Evolutionary conservation across 2,329 filamentous ascomycete genomes (phyloP), one percentile per base, ranked within the genome.

Genomic region (Talaromyces albobiverticillius): DNA sequence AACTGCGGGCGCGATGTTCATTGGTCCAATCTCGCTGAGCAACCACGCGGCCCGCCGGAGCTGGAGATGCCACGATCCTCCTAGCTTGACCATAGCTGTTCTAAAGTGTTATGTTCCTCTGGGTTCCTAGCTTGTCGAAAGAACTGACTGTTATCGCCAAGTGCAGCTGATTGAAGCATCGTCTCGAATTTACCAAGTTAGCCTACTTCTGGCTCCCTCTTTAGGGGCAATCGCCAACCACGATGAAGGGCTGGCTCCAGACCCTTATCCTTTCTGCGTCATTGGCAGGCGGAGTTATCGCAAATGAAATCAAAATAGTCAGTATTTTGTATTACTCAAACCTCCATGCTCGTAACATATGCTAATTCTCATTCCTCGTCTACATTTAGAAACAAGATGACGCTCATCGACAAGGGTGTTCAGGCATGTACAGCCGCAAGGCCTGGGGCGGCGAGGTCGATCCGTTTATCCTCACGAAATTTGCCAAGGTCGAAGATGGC

Each of bases 381-480:
- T 40, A 40, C n/a, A 22, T 26, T 16, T 60, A 95, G 89, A 87
- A 90, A 70, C 81, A 94, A 68, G 83, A 85, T 53, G 83, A 89
- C 49, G 82, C 86, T 32, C 88, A 93, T 67, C 81, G 85, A 66
- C 89, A 96, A 76, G 83, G 87, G 82, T 96, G 93, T 77, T 77
- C 80, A 78, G 90, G 93, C 76, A 96, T 97, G 92, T 97, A 96
- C 78, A 92, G 89, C 75, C 86, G 84, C 68, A 88, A 85, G 66
- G 82, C 87, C 48, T 97, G 93, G 93, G 90, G 90, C 63, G 93
- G 93, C 56, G 82, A 84, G 32, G 82, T 90, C 57, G 90, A 96
- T 63, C 93, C 93, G 18, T 95, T 90, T 75, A 96, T 97, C 70
- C 81, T 88, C 62, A 82, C 90, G 70, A 90, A 90, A 67, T 95